Conservation (phyloP, 2,329 filamentous ascomycete genomes). For the Diaporthe eres region DNA sequence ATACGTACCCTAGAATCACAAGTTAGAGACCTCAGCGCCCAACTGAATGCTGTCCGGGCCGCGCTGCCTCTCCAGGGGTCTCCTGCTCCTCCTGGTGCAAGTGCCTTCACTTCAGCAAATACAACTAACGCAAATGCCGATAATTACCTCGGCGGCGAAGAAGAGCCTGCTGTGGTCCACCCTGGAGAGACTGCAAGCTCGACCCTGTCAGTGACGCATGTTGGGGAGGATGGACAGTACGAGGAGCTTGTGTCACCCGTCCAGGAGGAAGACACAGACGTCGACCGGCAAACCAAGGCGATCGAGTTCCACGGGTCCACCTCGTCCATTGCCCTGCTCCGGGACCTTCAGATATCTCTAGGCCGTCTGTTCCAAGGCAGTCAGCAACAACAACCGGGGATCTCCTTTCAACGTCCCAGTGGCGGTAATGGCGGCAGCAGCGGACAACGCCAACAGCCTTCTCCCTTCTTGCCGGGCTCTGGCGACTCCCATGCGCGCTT, state of each 20-base stretch:
- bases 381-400: neutral
- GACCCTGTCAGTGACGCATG: neutral
- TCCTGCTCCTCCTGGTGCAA: neutral
- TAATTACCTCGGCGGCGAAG: neutral
- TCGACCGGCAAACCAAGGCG: neutral
- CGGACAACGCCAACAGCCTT: neutral
- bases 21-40: neutral
- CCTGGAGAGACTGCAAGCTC: neutral
- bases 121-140: neutral
- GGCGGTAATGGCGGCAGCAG: neutral
- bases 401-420: neutral
- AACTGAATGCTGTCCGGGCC: neutral
- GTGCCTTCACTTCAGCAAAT: neutral
- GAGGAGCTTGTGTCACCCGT: neutral
- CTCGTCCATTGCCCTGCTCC: neutral
- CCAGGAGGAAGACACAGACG: neutral
- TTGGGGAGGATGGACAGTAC: neutral
- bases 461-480: neutral
- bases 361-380: neutral
- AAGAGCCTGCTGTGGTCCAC: neutral
- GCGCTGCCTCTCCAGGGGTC: neutral
- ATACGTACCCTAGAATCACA: conserved; percentile 7
- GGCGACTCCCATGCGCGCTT: neutral
- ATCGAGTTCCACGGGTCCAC: neutral
- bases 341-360: neutral